These are phyloP conservation scores for Pseudovirgaria hyperparasitica DNA, from an alignment of 2,329 filamentous ascomycete species.

Conservation along the genomic window DNA sequence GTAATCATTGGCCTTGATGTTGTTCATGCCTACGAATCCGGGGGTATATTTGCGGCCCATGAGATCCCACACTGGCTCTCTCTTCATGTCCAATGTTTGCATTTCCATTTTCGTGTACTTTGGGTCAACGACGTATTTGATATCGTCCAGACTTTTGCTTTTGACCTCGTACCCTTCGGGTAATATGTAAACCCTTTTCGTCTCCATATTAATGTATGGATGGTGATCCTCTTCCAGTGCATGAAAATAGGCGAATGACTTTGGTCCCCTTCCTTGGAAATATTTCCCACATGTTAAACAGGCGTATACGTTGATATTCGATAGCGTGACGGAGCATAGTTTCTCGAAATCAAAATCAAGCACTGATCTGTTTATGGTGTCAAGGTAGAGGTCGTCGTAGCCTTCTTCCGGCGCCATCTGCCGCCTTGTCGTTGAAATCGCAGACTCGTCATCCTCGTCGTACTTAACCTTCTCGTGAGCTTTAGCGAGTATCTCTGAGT, in stretches of 20 bases:
- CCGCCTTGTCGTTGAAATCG: constrained; percentile 40
- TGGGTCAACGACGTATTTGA: constrained; percentile 95
- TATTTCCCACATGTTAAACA: constrained; percentile 97
- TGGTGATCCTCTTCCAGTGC: constrained; percentile 90
- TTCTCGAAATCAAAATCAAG: constrained; percentile 99
- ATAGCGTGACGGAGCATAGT: constrained; percentile 87
- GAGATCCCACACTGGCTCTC: constrained; percentile 58
- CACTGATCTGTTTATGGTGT: constrained; percentile 86
- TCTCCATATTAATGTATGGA: constrained; percentile 96
- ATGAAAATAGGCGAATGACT: constrained; percentile 96
- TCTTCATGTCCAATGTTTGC: constrained; percentile 64
- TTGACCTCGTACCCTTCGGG: constrained; percentile 96
- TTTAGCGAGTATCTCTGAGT: no score
- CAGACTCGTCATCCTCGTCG: constrained; percentile 23
- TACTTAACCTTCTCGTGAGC: constrained; percentile 12
- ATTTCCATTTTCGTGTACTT: constrained; percentile 73
- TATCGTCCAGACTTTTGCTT: constrained; percentile 89
- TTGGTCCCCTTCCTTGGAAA: constrained; percentile 84
- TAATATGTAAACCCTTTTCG: constrained; percentile 79
- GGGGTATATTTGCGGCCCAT: constrained; percentile 76
- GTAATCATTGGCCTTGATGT: constrained; percentile 99
- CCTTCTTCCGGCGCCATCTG: constrained; percentile 72
- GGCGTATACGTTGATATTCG: constrained; percentile 97
- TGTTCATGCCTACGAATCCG: constrained; percentile 97
- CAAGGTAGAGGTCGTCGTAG: constrained; percentile 92